Evolutionary conservation across 306 rosid genomes (phyloP).

Genomic region (Oemleria cerasiformis): DNA sequence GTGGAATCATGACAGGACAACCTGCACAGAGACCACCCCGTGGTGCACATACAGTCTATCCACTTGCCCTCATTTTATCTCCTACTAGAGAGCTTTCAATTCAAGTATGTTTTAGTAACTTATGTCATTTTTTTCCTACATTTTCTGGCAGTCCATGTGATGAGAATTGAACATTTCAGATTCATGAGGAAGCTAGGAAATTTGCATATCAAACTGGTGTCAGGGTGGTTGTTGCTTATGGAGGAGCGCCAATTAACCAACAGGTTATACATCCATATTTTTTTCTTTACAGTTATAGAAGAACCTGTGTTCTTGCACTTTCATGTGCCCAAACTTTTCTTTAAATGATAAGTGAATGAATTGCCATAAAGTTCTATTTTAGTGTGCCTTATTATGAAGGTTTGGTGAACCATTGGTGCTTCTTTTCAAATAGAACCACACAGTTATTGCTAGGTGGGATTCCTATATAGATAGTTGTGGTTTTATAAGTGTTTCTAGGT

Average conservation of each 20-base stretch:
- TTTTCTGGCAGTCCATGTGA: slow-evolving; percentile 14
- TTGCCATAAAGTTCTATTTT: not conserved
- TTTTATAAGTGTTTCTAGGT: too few relatives aligned
- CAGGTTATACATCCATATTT: slow-evolving; percentile 44
- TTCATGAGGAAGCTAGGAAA: slow-evolving; percentile 72
- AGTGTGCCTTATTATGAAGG: not conserved
- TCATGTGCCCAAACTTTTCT: not conserved
- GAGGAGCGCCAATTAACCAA: slow-evolving; percentile 85
- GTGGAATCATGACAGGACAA: slow-evolving; percentile 80
- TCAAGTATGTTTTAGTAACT: slow-evolving; percentile 57
- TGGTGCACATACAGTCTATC: slow-evolving; percentile 69
- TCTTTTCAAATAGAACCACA: not conserved
- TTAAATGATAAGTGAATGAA: not conserved
- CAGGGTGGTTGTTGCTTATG: slow-evolving; percentile 91
- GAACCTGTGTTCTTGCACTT: not conserved
- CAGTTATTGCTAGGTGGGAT: not conserved
- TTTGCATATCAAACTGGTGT: slow-evolving; percentile 79
- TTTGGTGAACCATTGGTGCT: not conserved
- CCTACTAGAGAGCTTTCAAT: slow-evolving; percentile 88
- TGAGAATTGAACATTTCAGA: slow-evolving; percentile 41
- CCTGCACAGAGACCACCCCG: slow-evolving; percentile 65
- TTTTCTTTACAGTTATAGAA: not conserved
- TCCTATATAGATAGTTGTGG: too few relatives aligned
- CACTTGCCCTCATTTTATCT: slow-evolving; percentile 89
- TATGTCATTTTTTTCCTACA: not conserved